Conservation (phyloP, 2,329 filamentous ascomycete genomes). For the Sporothrix euskadiensis region DNA sequence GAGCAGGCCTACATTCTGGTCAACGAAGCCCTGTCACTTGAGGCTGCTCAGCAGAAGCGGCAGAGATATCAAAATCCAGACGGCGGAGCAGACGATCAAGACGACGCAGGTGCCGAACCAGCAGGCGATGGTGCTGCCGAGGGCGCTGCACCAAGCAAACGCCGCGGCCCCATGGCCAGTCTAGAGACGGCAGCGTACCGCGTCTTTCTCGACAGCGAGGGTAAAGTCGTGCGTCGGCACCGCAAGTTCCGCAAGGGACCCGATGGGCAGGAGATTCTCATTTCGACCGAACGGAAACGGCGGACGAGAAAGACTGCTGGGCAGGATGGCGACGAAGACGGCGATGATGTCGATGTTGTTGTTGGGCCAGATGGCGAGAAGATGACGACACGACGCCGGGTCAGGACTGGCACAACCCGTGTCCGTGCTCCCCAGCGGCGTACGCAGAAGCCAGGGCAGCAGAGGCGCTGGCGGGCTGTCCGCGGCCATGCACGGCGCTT, state of each 20-base stretch:
- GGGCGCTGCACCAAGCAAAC: conserved; percentile 32
- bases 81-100: not conserved
- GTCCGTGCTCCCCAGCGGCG: not conserved
- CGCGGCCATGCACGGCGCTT: conserved; percentile 29
- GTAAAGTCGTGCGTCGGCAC: conserved; percentile 32
- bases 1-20: conserved; percentile 77
- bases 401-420: not conserved
- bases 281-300: conserved; percentile 36
- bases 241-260: conserved; percentile 31
- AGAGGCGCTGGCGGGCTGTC: conserved; percentile 25
- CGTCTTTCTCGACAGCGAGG: conserved; percentile 32
- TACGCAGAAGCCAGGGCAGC: not conserved
- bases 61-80: conserved; percentile 15
- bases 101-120: conserved; percentile 27
- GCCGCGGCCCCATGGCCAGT: conserved; percentile 30
- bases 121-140: conserved; percentile 7
- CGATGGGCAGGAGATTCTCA: conserved; percentile 15
- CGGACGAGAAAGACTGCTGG: not conserved
- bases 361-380: not conserved
- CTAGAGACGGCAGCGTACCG: conserved; percentile 33
- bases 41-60: conserved; percentile 48
- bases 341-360: not conserved
- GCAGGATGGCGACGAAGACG: conserved; percentile 16
- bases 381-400: not conserved
- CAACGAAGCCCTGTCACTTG: conserved; percentile 70